phyloP scores from a whole-genome alignment of 768 basidiomycete genomes.

The Termitomyces sp. region DNA sequence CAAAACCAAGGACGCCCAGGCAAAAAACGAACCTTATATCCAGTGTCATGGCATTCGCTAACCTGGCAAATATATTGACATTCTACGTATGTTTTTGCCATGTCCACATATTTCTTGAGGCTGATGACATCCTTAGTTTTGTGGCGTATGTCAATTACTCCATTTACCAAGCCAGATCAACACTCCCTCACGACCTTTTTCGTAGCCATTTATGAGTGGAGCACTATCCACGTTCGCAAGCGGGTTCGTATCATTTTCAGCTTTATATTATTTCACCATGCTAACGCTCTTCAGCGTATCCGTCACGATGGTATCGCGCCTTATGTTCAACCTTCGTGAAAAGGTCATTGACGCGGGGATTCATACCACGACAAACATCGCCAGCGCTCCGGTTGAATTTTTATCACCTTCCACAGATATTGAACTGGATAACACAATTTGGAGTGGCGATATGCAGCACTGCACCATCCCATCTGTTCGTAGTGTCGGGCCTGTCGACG shows the following conservation, averaged over 20 bases:
- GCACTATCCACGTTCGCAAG: not conserved
- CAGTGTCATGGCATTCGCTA: constrained; percentile 40
- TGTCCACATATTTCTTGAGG: not conserved
- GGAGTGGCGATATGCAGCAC: constrained; percentile 11
- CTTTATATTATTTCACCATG: not conserved
- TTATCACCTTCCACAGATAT: constrained; percentile 5
- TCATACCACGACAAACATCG: constrained; percentile 9
- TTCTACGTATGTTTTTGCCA: not conserved
- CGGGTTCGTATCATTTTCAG: not conserved
- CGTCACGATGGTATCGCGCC: not conserved
- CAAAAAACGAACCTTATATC: not conserved
- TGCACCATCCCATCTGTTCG: not conserved
- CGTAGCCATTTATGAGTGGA: not conserved
- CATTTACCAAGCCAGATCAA: not conserved
- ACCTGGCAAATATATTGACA: not conserved
- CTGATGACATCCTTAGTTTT: not conserved
- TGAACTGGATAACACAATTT: constrained; percentile 25
- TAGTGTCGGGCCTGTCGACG: not conserved
- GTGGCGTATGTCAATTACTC: not conserved
- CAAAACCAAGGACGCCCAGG: not conserved
- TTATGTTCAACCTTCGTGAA: constrained; percentile 51
- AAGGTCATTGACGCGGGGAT: constrained; percentile 28
- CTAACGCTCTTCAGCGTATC: not conserved
- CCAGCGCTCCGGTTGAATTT: constrained; percentile 19
- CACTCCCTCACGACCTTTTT: not conserved